Percentiles rank a stretch among this genome's conserved stretches.
These are phyloP conservation scores for Ogataea henricii DNA, from an alignment of 805 yeast species.

Conservation along the genomic window DNA sequence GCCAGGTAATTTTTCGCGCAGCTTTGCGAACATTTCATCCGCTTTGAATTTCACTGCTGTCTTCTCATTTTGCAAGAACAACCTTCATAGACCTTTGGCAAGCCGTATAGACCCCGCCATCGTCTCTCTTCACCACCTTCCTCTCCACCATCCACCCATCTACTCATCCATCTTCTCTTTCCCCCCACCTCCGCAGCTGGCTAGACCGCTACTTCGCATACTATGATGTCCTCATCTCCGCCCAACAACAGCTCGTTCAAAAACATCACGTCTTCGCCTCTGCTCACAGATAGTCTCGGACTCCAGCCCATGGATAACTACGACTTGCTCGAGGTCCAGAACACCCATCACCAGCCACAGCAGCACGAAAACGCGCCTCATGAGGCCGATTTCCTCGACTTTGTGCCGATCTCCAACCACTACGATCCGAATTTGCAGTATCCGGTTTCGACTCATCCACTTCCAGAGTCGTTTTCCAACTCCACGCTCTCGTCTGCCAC, in stretches of 20 bases:
- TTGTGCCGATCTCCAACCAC: conserved; percentile 32
- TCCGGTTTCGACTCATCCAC: conserved; percentile 23
- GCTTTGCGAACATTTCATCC: conserved; percentile 5
- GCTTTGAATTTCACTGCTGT: conserved; percentile 8
- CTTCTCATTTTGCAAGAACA: background rate
- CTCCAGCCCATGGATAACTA: conserved; percentile 22
- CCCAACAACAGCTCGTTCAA: conserved; percentile 26
- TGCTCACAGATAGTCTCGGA: conserved; percentile 22
- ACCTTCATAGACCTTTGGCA: background rate
- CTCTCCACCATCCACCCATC: background rate
- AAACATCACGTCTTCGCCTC: conserved; percentile 28
- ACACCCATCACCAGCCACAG: conserved; percentile 2
- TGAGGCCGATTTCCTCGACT: conserved; percentile 28
- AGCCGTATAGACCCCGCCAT: background rate
- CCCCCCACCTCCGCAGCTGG: conserved; percentile 4
- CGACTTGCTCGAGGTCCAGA: conserved; percentile 16
- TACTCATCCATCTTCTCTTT: background rate
- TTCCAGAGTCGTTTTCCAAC: conserved; percentile 37
- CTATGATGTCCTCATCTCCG: conserved; percentile 40
- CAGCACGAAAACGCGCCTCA: conserved; percentile 4
- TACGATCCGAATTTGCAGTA: conserved; percentile 30
- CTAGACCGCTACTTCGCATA: conserved; percentile 9
- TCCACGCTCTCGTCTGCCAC: conserved; percentile 37
- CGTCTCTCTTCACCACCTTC: background rate
- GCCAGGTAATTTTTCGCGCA: conserved; percentile 1